Evolutionary conservation across 805 yeast genomes (phyloP).

Genomic region (Wickerhamomyces rabaulensis): DNA sequence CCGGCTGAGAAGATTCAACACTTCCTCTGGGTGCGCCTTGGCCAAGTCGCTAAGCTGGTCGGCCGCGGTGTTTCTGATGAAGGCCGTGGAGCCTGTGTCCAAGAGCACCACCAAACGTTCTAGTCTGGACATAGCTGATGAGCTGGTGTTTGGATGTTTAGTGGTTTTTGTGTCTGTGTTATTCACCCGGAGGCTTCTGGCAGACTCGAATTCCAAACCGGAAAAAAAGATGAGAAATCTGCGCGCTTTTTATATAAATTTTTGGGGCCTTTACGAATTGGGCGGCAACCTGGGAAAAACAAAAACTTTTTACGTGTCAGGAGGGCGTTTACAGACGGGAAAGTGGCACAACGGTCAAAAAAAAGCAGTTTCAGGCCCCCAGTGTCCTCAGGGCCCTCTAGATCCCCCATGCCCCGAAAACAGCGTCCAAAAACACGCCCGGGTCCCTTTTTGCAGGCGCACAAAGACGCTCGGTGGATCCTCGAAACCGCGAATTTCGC

Average conservation of each 20-base stretch:
- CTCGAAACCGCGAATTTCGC: neutral
- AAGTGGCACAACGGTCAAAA: neutral
- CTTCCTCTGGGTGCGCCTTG: constrained; percentile 90
- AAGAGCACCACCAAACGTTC: constrained; percentile 45
- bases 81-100: constrained; percentile 93
- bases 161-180: neutral
- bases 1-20: constrained; percentile 73
- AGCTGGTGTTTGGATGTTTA: neutral
- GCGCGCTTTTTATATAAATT: constrained; percentile 12
- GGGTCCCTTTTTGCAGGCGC: neutral
- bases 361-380: neutral
- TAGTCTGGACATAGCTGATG: constrained; percentile 30
- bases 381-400: neutral
- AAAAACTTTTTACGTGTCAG: neutral
- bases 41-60: constrained; percentile 95
- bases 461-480: neutral
- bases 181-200: neutral
- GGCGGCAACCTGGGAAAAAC: neutral
- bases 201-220: neutral
- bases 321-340: neutral
- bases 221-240: constrained; percentile 5
- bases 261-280: neutral
- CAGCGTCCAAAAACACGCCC: neutral
- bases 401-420: neutral
- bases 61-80: constrained; percentile 93